phyloP scores from a whole-genome alignment of 2,329 filamentous ascomycete genomes.

The Cryoendolithus antarcticus region DNA sequence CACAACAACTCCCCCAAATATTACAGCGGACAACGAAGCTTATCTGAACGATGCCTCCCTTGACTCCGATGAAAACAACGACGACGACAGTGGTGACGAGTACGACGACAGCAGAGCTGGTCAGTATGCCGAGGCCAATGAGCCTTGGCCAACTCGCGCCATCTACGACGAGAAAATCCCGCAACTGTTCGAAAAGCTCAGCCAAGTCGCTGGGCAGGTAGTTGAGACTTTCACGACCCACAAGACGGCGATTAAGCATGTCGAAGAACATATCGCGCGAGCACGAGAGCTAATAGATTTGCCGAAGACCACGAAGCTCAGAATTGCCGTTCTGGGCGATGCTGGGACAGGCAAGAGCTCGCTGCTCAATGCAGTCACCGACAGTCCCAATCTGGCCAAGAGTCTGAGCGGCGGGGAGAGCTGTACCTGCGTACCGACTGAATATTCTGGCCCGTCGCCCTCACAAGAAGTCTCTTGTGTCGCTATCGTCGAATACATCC shows the following conservation, averaged over 20 bases:
- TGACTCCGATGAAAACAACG: conserved; percentile 2
- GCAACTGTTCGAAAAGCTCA: conserved; percentile 1
- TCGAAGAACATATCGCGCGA: background rate
- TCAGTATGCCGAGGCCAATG: conserved; percentile 1
- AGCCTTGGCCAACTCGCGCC: conserved; percentile 5
- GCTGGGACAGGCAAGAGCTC: conserved; percentile 17
- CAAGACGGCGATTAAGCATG: background rate
- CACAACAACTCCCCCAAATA: too few relatives aligned
- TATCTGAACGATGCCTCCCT: background rate
- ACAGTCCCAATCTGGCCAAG: conserved; percentile 10
- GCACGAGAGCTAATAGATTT: background rate
- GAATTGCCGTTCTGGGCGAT: conserved; percentile 11
- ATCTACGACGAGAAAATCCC: conserved; percentile 5
- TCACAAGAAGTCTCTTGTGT: conserved; percentile 9
- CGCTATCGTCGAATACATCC: conserved; percentile 9
- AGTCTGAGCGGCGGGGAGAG: conserved; percentile 8
- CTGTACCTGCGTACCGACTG: conserved; percentile 10
- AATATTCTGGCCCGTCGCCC: conserved; percentile 5
- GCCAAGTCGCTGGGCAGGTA: background rate
- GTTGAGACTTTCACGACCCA: conserved; percentile 1
- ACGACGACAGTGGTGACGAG: conserved; percentile 2
- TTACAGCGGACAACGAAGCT: too few relatives aligned
- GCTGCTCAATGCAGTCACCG: conserved; percentile 13
- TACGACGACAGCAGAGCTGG: background rate
- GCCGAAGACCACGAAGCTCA: conserved; percentile 1